Evolutionary conservation across 176 grass and related monocot species (phyloP), one percentile per base, ranked within the genome.

Genomic region (Canna indica): DNA sequence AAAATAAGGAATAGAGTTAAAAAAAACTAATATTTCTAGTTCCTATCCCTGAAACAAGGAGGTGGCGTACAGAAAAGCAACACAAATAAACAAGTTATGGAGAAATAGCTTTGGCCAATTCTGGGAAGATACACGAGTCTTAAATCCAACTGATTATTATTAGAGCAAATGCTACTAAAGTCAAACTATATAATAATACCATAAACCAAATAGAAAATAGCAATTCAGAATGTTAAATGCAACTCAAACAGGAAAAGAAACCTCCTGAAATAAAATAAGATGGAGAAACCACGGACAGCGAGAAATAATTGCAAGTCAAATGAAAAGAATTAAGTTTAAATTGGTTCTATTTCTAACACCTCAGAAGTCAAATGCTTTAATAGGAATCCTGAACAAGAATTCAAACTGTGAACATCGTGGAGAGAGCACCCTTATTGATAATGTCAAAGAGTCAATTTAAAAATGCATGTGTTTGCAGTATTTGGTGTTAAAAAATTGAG

Each of bases 201-300:
- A 3, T 15, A 30, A 59, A 59, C 25, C 15, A 30, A 59, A 29
- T 29, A 59, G 26, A 7, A 59, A 59, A 59, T 28, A 59, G 12
- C 1, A 59, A 9, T 9, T 59, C 27, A 28, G 26, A 12, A 30
- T 59, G 15, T 22, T 30, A 28, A 59, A 13, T 59, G n/a, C 26
- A 59, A 59, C 57, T 30, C 57, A 59, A 59, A 30, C 56, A 59
- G 25, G 27, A 59, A 59, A 59, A 30, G n/a, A 30, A 59, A 59
- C n/a, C 9, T 10, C n/a, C 30, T 30, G 7, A 12, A 59, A 20
- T 29, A 26, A 29, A 14, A 59, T 31, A 14, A 30, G 56, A 59
- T 59, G 24, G 56, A 28, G 8, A 59, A 28, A 29, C 56, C 47
- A 52, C 18, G 47, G 18, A 0, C 16, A 20, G 47, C 47, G 56